Base-by-base conservation (phyloP, 2,329 filamentous ascomycete species). In the Alternaria hordeiaustralica region DNA sequence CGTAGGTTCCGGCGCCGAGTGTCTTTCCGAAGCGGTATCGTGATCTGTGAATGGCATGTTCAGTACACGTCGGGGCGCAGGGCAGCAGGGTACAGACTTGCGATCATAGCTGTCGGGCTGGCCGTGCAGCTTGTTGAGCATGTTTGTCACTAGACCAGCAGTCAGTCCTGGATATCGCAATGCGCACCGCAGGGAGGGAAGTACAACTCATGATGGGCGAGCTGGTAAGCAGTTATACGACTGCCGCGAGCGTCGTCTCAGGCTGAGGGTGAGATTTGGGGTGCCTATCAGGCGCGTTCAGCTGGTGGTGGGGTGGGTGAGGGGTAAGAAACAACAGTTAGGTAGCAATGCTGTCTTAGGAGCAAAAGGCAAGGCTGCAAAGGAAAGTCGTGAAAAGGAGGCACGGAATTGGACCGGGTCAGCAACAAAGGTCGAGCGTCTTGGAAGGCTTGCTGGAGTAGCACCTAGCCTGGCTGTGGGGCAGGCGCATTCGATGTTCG, bases 21-120 rank as follows among this genome's bases (percentile, higher is more conserved):
- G 95, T 98, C 80, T 91, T 90, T 75, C 96, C 96, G 81, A 99
- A 97, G 73, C 87, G 90, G 82, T 99, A 99, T 81, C 91, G 92
- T 67, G 92, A 85, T 82, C 92, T 96, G 79, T 58, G 68, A 68
- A 70, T 58, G 68, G 55, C 59, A 65, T 70, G 61, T 66, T 80
- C 78, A 80, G 74, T 61, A 72, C 66, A 43, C 44, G 59, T 58
- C 64, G 60, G 64, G 63, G 68, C 47, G 60, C 58, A 56, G 69
- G 63, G 71, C 18, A 51, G 47, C 26, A 67, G 67, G 71, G 71
- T 61, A 77, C 85, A 77, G 84, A 96, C 93, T 99, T 99, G 84
- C 97, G 97, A 80, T 98, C 96, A 85, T 99, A 99, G 84, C 93
- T 97, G 74, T 97, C 94, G 72, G 95, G 95, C 85, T 98, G 95